Base-by-base conservation (phyloP, 129 eudicot genomes). In the Arctium lappa region DNA sequence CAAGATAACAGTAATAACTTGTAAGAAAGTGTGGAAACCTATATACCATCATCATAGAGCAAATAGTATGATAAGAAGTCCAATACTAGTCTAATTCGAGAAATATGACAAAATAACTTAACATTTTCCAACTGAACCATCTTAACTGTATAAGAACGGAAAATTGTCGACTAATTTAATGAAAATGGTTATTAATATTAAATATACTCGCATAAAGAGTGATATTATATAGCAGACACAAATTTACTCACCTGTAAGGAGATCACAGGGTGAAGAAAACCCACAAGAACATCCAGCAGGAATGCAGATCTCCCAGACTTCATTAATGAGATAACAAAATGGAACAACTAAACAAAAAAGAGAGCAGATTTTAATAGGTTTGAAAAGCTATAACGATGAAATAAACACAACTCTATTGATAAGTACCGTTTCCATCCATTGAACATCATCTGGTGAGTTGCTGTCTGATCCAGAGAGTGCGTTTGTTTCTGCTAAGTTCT, bases 351-450 rank as follows among this genome's bases (percentile, higher is more conserved):
- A 90, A 88, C 76, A 84, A 6, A 62, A 65, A 87, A 39, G 31
- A 46, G 68, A 81, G 18, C 16, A 29, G 65, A 27, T 73, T 9
- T 81, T 70, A 73, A 66, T 42, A 81, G 1, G 2, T 40, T 37
- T 34, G 10, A 0, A 29, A 76, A 31, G 37, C 6, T 60, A 86
- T 11, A 80, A 60, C 75, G 37, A 70, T 50, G 39, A 60, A 50
- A 62, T 18, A 30, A 27, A 63, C 56, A 46, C 33, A 80, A 73
- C 48, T 27, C 31, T 9, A 34, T 7, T 27, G 27, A 70, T 79
- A 37, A 56, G 12, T 93, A 95, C 99, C 94, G 99, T 91, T 83
- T 95, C 99, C 98, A 95, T 93, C 99, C 97, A 93, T 82, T 91
- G 95, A 78, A 91, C 88, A 82, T 93, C 98, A 85, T 93, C 98